These are phyloP conservation scores for Viridothelium virens DNA, from an alignment of 495 filamentous ascomycete species.

Conservation along the genomic window DNA sequence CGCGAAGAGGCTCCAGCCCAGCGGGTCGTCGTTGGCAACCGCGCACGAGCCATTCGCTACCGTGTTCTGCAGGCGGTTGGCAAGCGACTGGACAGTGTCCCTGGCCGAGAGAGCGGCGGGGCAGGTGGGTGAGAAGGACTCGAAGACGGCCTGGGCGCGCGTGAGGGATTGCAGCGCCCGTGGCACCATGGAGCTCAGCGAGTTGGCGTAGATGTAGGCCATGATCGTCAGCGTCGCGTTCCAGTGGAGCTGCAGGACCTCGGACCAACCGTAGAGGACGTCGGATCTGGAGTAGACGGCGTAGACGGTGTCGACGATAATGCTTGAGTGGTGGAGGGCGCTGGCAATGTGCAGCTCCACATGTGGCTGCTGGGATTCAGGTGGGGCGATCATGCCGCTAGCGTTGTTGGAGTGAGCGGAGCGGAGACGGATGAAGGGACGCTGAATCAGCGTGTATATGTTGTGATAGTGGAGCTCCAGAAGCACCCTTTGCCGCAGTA, in stretches of 20 bases:
- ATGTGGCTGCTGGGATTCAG: slow-evolving; percentile 5
- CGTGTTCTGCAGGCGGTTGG: slow-evolving; percentile 1
- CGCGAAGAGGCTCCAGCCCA: slow-evolving; percentile 5
- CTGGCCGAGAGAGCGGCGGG: neutral
- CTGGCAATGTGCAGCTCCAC: slow-evolving; percentile 10
- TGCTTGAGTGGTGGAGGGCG: slow-evolving; percentile 8
- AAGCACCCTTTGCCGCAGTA: slow-evolving; percentile 8
- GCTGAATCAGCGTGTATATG: slow-evolving; percentile 6
- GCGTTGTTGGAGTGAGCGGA: slow-evolving; percentile 1
- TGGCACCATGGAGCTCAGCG: neutral
- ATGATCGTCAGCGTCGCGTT: slow-evolving; percentile 9
- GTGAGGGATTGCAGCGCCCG: slow-evolving; percentile 8
- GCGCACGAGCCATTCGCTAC: neutral
- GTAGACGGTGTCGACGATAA: slow-evolving; percentile 5
- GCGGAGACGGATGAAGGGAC: slow-evolving; percentile 9
- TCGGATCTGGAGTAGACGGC: slow-evolving; percentile 7
- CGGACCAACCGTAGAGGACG: slow-evolving; percentile 8
- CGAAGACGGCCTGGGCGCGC: slow-evolving; percentile 5
- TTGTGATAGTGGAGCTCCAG: slow-evolving; percentile 9
- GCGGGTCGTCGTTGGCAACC: neutral
- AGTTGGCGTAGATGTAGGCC: slow-evolving; percentile 9
- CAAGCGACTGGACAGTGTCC: slow-evolving; percentile 3
- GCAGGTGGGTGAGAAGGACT: slow-evolving; percentile 3
- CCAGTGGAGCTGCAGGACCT: slow-evolving; percentile 7
- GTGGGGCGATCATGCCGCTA: slow-evolving; percentile 6